A percentile compares a stretch with the other conserved stretches of the same genome.
Evolutionary conservation across 2,329 filamentous ascomycete species (phyloP).

Genomic region (Neonectria neomacrospora): DNA sequence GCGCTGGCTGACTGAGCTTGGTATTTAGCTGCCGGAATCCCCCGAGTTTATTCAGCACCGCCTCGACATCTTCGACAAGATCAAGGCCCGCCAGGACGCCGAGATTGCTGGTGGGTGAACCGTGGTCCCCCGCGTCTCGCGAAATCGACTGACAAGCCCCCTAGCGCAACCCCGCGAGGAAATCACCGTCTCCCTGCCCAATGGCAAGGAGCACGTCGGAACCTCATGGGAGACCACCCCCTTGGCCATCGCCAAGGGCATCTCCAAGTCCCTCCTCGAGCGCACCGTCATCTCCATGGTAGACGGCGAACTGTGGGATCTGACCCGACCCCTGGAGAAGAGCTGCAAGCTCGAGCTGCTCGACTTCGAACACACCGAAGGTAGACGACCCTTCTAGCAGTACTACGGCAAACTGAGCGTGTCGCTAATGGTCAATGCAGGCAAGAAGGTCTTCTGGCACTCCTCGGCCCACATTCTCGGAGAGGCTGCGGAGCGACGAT

Average conservation of each 20-base stretch:
- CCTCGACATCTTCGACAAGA: slow-evolving; percentile 86
- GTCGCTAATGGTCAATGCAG: slow-evolving; percentile 49
- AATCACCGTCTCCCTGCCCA: slow-evolving; percentile 78
- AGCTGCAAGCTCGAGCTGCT: slow-evolving; percentile 87
- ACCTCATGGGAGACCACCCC: slow-evolving; percentile 95
- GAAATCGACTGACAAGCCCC: slow-evolving; percentile 55
- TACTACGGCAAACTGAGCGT: neutral
- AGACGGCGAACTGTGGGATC: slow-evolving; percentile 89
- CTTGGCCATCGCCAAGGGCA: slow-evolving; percentile 78
- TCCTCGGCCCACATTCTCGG: slow-evolving; percentile 96
- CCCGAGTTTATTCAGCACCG: slow-evolving; percentile 86
- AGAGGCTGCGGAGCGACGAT: slow-evolving; percentile 90
- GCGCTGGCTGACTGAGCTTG: slow-evolving; percentile 31
- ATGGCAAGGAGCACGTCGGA: slow-evolving; percentile 77
- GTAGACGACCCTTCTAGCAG: slow-evolving; percentile 29
- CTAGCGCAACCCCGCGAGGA: slow-evolving; percentile 75
- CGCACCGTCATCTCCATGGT: slow-evolving; percentile 88
- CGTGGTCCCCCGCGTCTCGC: slow-evolving; percentile 7
- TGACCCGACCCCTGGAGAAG: slow-evolving; percentile 89
- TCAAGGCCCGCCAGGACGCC: slow-evolving; percentile 85
- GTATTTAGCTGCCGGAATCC: slow-evolving; percentile 55
- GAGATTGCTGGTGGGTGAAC: slow-evolving; percentile 65
- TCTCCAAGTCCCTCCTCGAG: slow-evolving; percentile 86
- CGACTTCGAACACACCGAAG: slow-evolving; percentile 72
- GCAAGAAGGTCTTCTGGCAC: slow-evolving; percentile 98